These are phyloP conservation scores for Gonium pectorale DNA, from an alignment of 139 green algal species.

Conservation along the genomic window DNA sequence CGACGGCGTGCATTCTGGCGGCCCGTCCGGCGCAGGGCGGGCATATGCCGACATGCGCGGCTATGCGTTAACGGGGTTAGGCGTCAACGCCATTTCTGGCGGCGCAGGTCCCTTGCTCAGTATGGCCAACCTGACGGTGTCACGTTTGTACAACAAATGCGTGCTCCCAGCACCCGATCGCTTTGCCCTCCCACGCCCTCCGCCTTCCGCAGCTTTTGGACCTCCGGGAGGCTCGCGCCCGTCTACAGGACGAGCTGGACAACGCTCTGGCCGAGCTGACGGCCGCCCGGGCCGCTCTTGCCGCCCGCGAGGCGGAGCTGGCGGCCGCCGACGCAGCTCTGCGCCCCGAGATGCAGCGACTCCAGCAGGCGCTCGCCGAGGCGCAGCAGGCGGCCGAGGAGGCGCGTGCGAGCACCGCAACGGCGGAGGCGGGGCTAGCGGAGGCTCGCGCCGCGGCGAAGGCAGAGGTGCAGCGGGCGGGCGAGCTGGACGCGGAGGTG, in stretches of 20 bases:
- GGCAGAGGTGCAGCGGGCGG: constrained; percentile 1
- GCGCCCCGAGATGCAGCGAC: neutral
- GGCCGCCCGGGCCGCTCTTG: neutral
- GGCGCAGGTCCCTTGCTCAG: too few relatives aligned
- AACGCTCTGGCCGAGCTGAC: neutral
- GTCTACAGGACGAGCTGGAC: constrained; percentile 8
- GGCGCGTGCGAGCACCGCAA: neutral
- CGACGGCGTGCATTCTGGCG: too few relatives aligned
- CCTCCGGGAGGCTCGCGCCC: neutral
- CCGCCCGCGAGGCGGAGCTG: neutral
- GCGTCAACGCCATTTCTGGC: too few relatives aligned
- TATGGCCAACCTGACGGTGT: too few relatives aligned
- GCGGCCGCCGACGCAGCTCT: neutral
- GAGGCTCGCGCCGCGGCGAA: neutral
- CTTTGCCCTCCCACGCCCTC: neutral
- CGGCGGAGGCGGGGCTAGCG: neutral
- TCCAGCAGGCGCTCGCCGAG: neutral
- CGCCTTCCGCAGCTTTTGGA: neutral
- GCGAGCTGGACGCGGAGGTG: constrained; percentile 13
- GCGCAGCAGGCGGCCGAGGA: neutral
- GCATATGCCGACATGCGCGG: too few relatives aligned
- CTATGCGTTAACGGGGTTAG: too few relatives aligned
- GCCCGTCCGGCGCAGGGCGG: too few relatives aligned
- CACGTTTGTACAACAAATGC: too few relatives aligned
- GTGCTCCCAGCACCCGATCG: too few relatives aligned